Percentiles rank a stretch among this genome's conserved stretches.
Conservation (phyloP, 768 basidiomycete species). For the Rhodocollybia butyracea region DNA sequence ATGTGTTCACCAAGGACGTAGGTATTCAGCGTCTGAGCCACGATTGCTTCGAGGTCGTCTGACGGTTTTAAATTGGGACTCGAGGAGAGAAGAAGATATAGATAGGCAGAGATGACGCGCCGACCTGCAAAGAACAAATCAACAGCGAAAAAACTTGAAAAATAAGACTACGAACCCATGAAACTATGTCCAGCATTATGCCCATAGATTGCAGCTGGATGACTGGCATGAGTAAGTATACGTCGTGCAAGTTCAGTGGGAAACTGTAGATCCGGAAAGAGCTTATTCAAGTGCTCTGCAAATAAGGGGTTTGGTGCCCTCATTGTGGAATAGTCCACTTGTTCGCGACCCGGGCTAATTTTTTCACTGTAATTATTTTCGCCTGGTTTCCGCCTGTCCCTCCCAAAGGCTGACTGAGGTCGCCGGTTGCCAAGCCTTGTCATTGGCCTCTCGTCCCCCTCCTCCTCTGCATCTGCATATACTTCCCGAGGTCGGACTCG, state of each 20-base stretch:
- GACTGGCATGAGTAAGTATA: slow-evolving; percentile 77
- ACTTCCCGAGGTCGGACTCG: not conserved
- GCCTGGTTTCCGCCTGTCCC: not conserved
- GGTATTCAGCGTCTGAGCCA: slow-evolving; percentile 59
- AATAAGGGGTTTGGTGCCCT: slow-evolving; percentile 23
- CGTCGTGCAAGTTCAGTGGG: slow-evolving; percentile 67
- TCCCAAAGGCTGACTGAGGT: slow-evolving; percentile 1
- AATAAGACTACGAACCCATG: slow-evolving; percentile 48
- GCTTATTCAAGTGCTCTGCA: slow-evolving; percentile 53
- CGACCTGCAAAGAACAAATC: slow-evolving; percentile 49
- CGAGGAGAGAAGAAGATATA: slow-evolving; percentile 67
- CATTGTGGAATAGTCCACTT: slow-evolving; percentile 8
- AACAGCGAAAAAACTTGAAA: not conserved
- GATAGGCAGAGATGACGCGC: slow-evolving; percentile 72
- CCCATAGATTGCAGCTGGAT: slow-evolving; percentile 59
- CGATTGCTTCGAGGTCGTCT: slow-evolving; percentile 58
- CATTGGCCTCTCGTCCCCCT: not conserved
- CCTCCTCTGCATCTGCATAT: slow-evolving; percentile 6
- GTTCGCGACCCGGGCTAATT: not conserved
- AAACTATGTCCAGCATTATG: slow-evolving; percentile 75
- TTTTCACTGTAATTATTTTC: not conserved
- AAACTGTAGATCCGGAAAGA: slow-evolving; percentile 68
- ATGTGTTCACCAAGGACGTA: slow-evolving; percentile 72
- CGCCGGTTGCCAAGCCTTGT: not conserved
- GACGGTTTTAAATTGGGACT: slow-evolving; percentile 40